A percentile compares a stretch with the other conserved stretches of the same genome.
Conservation (phyloP, 1,284 basidiomycete species). For the Bjerkandera adusta region DNA sequence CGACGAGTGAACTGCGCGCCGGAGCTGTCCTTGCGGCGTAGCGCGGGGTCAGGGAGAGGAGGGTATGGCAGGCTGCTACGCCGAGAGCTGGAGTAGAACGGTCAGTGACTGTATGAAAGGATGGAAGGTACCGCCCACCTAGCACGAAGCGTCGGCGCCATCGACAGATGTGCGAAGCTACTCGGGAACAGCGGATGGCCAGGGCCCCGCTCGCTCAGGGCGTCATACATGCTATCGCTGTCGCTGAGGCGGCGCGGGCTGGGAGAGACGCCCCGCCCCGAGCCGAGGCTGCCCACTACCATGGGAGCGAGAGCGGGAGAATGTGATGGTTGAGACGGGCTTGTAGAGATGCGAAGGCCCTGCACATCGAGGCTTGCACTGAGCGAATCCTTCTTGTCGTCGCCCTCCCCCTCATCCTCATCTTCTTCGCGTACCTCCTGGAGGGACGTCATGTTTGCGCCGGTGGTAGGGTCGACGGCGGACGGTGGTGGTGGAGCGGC, state of each 20-base stretch:
- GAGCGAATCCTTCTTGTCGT: not conserved
- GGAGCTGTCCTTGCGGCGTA: slow-evolving; percentile 13
- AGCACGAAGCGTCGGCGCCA: slow-evolving; percentile 53
- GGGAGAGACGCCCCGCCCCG: slow-evolving; percentile 5
- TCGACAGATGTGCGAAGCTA: slow-evolving; percentile 55
- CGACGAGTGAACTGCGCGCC: slow-evolving; percentile 17
- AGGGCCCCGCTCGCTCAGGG: slow-evolving; percentile 47
- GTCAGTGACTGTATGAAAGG: not conserved
- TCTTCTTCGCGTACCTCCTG: slow-evolving; percentile 16
- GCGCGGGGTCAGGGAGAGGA: slow-evolving; percentile 26
- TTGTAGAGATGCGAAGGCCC: slow-evolving; percentile 11
- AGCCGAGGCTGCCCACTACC: not conserved
- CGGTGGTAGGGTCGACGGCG: slow-evolving; percentile 14
- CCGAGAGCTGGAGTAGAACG: slow-evolving; percentile 17
- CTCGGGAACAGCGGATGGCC: slow-evolving; percentile 65
- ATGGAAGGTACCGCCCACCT: slow-evolving; percentile 37
- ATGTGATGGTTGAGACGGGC: slow-evolving; percentile 5
- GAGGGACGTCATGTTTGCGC: slow-evolving; percentile 15
- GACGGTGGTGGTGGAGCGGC: slow-evolving; percentile 12
- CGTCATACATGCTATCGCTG: slow-evolving; percentile 27
- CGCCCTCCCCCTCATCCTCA: slow-evolving; percentile 10
- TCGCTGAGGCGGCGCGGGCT: slow-evolving; percentile 10
- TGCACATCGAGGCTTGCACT: not conserved
- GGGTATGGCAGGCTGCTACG: slow-evolving; percentile 28
- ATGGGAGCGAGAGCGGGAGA: slow-evolving; percentile 9